Evolutionary conservation across 352 stramenopile genomes (phyloP), one percentile per base, ranked within the genome.

Genomic region (Globisporangium cylindrosporum): DNA sequence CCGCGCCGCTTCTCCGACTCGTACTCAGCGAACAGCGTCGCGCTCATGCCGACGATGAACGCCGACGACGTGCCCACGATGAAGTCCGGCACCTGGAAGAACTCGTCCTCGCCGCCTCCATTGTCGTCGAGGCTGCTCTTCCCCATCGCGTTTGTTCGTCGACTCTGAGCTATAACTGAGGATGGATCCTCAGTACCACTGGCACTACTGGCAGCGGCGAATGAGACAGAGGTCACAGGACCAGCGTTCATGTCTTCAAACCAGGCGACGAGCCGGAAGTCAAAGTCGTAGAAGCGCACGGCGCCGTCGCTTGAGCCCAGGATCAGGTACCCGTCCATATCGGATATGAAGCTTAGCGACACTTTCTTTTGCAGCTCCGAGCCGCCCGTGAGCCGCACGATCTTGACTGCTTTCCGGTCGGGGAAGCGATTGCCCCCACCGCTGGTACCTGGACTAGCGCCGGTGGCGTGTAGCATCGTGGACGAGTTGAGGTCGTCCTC

Each of bases 231-330:
- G 6, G 76, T 93, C 56, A 98, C 80, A 0, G 89, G 74, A 0
- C 94, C 94, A 34, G 92, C 92, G 60, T 95, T 93, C 38, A 98
- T 82, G 64, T 98, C 93, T 72, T 98, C 94, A 63, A 96, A 98
- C 92, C 93, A 98, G 15, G 93, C 90, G 27, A 97, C 82, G 20
- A 98, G 81, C 29, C 94, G 88, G 54, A 98, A 96, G 58, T 95
- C 89, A 73, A 96, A 95, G 77, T 98, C 93, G 69, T 97, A 98
- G 72, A 98, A 97, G 7, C 94, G 86, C 18, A 98, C 90, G 8
- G 85, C 83, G 24, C 94, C 94, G 65, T 98, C 94, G 38, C 79
- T 91, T 12, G 86, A 93, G 9, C 88, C 94, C 24, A 98, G 72
- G 38, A 98, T 89, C 6, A 98, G 73, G 70, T 98, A 97, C 24